Base-by-base conservation (phyloP, 148 eudicot species). In the Rhododendron ferrugineum region DNA sequence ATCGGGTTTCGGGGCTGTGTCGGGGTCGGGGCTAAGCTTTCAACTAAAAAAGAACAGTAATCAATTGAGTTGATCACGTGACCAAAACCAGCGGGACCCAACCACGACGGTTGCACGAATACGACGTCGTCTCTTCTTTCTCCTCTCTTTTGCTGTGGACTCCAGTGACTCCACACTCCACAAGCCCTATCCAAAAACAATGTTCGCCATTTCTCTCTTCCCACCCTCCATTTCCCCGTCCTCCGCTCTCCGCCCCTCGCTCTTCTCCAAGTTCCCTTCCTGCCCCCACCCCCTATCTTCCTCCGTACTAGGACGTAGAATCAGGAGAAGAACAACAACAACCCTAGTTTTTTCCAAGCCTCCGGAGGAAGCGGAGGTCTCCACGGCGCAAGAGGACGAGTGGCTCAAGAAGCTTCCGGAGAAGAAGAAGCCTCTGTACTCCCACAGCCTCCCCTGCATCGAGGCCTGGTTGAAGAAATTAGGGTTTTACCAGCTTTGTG, bases 381-480 rank as follows among this genome's bases (percentile, higher is more conserved):
- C 89, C 0, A 75, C 81, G 47, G 86, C 73, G 18, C 84, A 86
- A 60, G 96, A 95, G 40, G 79, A 37, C 81, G 97, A 93, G 66
- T 95, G 98, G 97, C 83, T 95, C n/a, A 91, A 90, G 88, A 91
- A 79, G 79, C 85, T 94, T 3, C 98, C 98, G 7, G 98, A 95
- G n/a, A 95, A 93, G 89, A 95, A 94, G 88, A 94, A 95, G 85
- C 93, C 98, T 0, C 78, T 95, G 80, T 95, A 95, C 76, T 90
- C 98, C 81, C 98, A 95, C 85, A 95, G 98, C 89, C 88, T 95
- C 86, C 98, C 98, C 32, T 94, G 95, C 68, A 88, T 95, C 46
- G 98, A 95, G 82, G 93, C 95, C 5, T 95, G 98, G 98, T 83
- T 95, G 72, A 94, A 74, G 86, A 91, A 87, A 16, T 85, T 95